These are phyloP conservation scores for Scheffersomyces titani DNA, from an alignment of 1,139 yeast genomes.

Conservation along the genomic window DNA sequence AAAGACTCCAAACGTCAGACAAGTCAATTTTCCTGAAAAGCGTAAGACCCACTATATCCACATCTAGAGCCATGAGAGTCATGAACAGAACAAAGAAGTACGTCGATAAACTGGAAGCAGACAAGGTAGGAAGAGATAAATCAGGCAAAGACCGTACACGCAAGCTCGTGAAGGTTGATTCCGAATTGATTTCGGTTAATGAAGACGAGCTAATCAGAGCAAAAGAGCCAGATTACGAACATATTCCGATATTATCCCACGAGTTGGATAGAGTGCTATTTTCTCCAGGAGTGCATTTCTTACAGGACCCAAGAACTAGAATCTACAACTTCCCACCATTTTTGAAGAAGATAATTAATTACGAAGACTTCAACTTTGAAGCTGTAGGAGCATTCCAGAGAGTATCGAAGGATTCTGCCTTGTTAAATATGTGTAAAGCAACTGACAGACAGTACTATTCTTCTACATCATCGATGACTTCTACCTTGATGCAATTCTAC, in stretches of 20 bases:
- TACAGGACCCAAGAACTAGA: conserved; percentile 75
- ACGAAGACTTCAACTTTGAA: conserved; percentile 67
- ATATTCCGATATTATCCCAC: conserved; percentile 54
- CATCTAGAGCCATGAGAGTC: background rate
- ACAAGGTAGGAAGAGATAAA: conserved; percentile 2
- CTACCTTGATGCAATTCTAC: conserved; percentile 73
- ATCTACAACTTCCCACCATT: conserved; percentile 69
- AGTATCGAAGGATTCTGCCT: conserved; percentile 61
- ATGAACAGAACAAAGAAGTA: background rate
- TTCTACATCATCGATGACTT: conserved; percentile 88
- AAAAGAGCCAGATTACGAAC: conserved; percentile 21
- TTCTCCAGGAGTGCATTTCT: conserved; percentile 81
- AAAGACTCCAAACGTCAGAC: background rate
- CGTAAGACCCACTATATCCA: background rate
- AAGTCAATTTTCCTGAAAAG: background rate
- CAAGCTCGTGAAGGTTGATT: background rate
- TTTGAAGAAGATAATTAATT: conserved; percentile 62
- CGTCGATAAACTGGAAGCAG: background rate
- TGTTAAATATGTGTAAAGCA: conserved; percentile 46
- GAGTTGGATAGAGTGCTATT: conserved; percentile 69
- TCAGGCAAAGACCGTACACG: background rate
- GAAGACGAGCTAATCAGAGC: conserved; percentile 21
- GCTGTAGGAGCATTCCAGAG: conserved; percentile 59
- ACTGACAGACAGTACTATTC: conserved; percentile 56
- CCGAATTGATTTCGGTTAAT: conserved; percentile 5